These are phyloP conservation scores for Anisodus tanguticus DNA, from an alignment of 257 asterid species.

Conservation along the genomic window DNA sequence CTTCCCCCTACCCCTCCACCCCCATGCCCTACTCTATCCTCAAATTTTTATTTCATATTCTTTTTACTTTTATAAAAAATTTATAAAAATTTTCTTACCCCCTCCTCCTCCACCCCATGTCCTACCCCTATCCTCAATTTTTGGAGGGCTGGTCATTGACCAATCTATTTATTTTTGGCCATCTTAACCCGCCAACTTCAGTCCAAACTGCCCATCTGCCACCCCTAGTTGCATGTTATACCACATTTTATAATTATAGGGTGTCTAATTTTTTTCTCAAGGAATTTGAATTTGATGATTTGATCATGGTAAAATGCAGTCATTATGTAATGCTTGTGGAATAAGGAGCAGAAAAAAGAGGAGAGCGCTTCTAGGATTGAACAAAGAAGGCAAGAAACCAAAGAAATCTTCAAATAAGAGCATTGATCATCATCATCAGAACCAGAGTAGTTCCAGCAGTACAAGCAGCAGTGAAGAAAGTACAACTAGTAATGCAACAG, in stretches of 20 bases:
- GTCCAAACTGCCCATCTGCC: too few relatives aligned
- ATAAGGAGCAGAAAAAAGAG: conserved; percentile 91
- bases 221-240: background rate
- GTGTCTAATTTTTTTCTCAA: background rate
- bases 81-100: too few relatives aligned
- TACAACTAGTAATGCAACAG: conserved; percentile 36
- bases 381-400: conserved; percentile 62
- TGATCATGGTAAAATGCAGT: conserved; percentile 48
- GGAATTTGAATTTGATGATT: background rate
- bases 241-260: background rate
- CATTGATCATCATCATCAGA: background rate
- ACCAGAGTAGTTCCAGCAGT: conserved; percentile 37
- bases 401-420: conserved; percentile 29
- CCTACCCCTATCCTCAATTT: too few relatives aligned
- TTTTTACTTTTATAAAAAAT: too few relatives aligned
- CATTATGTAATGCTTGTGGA: conserved; percentile 98
- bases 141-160: too few relatives aligned
- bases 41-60: too few relatives aligned
- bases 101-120: too few relatives aligned
- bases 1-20: too few relatives aligned
- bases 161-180: too few relatives aligned
- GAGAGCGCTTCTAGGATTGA: conserved; percentile 76
- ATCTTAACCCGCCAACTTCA: too few relatives aligned
- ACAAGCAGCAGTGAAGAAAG: conserved; percentile 66
- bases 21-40: too few relatives aligned